phyloP scores from a whole-genome alignment of 345 rosid genomes.

The Luvunga scandens region DNA sequence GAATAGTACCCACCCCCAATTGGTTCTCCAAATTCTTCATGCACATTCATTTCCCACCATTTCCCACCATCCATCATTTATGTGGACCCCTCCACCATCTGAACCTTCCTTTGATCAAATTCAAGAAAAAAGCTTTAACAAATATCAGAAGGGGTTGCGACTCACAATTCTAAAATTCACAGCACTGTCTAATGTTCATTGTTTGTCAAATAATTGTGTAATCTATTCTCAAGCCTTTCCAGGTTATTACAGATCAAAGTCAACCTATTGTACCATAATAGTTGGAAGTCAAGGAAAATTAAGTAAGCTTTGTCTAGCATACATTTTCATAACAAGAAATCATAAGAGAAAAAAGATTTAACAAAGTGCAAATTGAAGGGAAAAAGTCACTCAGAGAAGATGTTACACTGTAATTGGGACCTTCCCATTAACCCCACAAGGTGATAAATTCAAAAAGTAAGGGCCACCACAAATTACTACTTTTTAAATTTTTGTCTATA shows the following conservation, averaged over 20 bases:
- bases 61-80: background rate
- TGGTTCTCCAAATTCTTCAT: constrained; percentile 2
- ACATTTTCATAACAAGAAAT: background rate
- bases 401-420: background rate
- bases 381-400: background rate
- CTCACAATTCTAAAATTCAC: background rate
- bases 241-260: background rate
- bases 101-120: constrained; percentile 2
- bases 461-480: background rate
- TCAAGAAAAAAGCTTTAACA: background rate
- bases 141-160: background rate
- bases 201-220: background rate
- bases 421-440: background rate
- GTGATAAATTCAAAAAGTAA: background rate
- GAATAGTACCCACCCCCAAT: too few species aligned
- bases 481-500: background rate
- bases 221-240: background rate
- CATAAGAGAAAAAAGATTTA: background rate
- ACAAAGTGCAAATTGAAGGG: background rate
- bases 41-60: constrained; percentile 8
- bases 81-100: constrained; percentile 11
- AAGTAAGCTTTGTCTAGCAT: background rate
- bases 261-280: background rate
- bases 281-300: background rate
- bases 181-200: background rate